phyloP scores from a whole-genome alignment of 352 stramenopile genomes.

The Phytopythium kandeliae region DNA sequence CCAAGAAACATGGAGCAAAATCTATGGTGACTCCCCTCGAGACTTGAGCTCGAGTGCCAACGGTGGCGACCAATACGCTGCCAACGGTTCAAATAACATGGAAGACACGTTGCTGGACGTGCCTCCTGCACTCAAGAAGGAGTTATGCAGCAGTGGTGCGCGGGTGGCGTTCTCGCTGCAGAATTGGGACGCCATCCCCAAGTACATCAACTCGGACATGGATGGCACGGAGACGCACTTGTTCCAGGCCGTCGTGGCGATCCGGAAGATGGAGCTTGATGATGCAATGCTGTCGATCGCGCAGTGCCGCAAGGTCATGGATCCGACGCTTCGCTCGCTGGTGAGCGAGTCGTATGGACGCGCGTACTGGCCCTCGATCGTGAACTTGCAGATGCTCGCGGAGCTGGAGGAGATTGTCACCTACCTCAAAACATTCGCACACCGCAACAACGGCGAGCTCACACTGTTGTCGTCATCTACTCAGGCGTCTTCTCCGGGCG shows the following conservation, averaged over 20 bases:
- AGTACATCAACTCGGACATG: constrained; percentile 87
- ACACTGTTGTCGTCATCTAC: constrained; percentile 48
- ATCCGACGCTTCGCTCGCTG: constrained; percentile 95
- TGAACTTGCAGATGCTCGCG: constrained; percentile 96
- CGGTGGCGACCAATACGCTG: constrained; percentile 24
- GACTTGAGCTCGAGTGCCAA: constrained; percentile 2
- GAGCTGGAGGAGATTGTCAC: constrained; percentile 93
- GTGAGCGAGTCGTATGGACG: constrained; percentile 97
- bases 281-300: constrained; percentile 92
- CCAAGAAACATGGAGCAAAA: constrained; percentile 78
- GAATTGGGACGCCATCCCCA: constrained; percentile 82
- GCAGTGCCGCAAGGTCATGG: constrained; percentile 92
- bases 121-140: constrained; percentile 76
- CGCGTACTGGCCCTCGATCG: constrained; percentile 95
- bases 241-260: constrained; percentile 90
- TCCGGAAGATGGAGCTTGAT: constrained; percentile 93
- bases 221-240: constrained; percentile 79
- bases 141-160: constrained; percentile 77
- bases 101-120: constrained; percentile 65
- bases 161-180: constrained; percentile 78
- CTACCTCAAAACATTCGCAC: constrained; percentile 74
- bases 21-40: constrained; percentile 46
- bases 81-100: constrained; percentile 26
- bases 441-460: constrained; percentile 77
- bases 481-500: constrained; percentile 14